A percentile compares a stretch with the other conserved stretches of the same genome.
These are phyloP conservation scores for Hyaloscypha bicolor DNA, from an alignment of 495 filamentous ascomycete species.

Conservation along the genomic window DNA sequence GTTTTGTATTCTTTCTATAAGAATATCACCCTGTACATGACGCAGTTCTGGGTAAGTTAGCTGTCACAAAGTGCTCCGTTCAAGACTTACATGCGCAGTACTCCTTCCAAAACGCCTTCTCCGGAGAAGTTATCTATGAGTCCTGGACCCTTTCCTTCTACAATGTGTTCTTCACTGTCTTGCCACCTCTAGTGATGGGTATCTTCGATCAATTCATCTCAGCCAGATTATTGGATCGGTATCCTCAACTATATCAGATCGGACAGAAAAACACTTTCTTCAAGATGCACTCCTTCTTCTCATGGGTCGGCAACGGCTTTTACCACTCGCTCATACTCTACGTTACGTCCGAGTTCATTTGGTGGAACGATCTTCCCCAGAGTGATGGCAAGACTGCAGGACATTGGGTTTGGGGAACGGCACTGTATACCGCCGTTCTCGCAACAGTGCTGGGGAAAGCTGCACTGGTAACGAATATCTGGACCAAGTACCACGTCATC, in stretches of 20 bases:
- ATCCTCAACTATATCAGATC: slow-evolving; percentile 93
- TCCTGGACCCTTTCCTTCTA: slow-evolving; percentile 99
- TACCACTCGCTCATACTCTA: slow-evolving; percentile 96
- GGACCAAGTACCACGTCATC: slow-evolving; percentile 97
- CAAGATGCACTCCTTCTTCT: slow-evolving; percentile 84
- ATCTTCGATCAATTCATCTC: slow-evolving; percentile 99
- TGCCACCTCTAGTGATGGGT: slow-evolving; percentile 93
- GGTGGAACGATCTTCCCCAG: slow-evolving; percentile 73
- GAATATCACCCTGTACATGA: slow-evolving; percentile 98
- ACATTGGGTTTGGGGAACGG: slow-evolving; percentile 97
- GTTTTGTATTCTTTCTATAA: slow-evolving; percentile 99
- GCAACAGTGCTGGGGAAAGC: slow-evolving; percentile 95
- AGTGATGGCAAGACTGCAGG: slow-evolving; percentile 77
- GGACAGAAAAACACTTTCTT: slow-evolving; percentile 94
- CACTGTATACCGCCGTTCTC: slow-evolving; percentile 87
- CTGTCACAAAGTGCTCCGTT: slow-evolving; percentile 46
- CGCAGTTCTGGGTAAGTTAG: slow-evolving; percentile 80
- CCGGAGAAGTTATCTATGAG: slow-evolving; percentile 97
- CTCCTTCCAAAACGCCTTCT: slow-evolving; percentile 97
- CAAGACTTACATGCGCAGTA: slow-evolving; percentile 56
- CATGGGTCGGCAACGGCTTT: slow-evolving; percentile 91
- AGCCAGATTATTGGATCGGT: slow-evolving; percentile 92
- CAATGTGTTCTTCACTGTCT: slow-evolving; percentile 96
- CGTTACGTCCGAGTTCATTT: slow-evolving; percentile 79
- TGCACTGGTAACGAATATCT: slow-evolving; percentile 91